Conservation (phyloP, 176 grass and related monocot species). For the Cymbopogon citratus region DNA sequence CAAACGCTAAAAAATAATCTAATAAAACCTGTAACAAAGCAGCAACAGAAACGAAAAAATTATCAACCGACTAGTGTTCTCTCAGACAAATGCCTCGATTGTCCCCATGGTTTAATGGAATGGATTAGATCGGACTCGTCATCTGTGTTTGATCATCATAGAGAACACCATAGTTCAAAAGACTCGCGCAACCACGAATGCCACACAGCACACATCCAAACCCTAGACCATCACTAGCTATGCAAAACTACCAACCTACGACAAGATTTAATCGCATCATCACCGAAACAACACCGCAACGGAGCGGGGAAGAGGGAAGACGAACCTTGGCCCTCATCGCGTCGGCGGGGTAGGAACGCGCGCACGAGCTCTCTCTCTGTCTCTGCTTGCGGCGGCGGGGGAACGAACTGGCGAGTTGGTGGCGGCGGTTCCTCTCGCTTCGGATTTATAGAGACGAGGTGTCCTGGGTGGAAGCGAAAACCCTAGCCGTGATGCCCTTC, state of each 20-base stretch:
- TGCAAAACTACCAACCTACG: not conserved
- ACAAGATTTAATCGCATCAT: no score
- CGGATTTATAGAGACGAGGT: slow-evolving; percentile 23
- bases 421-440: not conserved
- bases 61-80: not conserved
- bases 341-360: not conserved
- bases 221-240: no score
- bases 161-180: not conserved
- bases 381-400: not conserved
- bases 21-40: accelerated
- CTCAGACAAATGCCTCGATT: slow-evolving; percentile 73
- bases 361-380: not conserved
- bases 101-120: slow-evolving; percentile 50
- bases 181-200: no score
- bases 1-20: not conserved
- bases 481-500: slow-evolving; percentile 7
- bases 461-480: not conserved
- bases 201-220: no score
- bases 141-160: slow-evolving; percentile 46
- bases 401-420: not conserved
- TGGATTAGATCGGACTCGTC: slow-evolving; percentile 63
- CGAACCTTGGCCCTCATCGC: slow-evolving; percentile 60
- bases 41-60: accelerated
- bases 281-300: not conserved
- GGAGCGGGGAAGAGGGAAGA: accelerated